phyloP scores from a whole-genome alignment of 352 stramenopile species.

The Discostella stelligera region DNA sequence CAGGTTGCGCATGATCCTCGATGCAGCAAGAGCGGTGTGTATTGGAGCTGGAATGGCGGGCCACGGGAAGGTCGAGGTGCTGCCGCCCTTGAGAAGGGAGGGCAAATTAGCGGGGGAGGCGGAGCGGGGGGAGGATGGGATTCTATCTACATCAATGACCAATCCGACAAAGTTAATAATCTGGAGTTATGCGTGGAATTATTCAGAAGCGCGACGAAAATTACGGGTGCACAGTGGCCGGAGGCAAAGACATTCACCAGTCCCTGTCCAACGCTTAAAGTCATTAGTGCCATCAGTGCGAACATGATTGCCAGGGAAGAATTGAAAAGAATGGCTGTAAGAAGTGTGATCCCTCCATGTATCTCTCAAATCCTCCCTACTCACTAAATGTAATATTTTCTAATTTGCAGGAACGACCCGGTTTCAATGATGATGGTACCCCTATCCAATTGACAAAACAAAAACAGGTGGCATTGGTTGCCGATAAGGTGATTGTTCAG shows the following conservation, averaged over 20 bases:
- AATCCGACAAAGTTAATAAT: constrained; percentile 83
- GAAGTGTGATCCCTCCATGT: constrained; percentile 15
- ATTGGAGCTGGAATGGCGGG: constrained; percentile 84
- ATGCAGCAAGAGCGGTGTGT: constrained; percentile 80
- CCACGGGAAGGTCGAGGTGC: constrained; percentile 80
- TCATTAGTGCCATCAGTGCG: constrained; percentile 77
- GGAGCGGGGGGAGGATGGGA: constrained; percentile 83
- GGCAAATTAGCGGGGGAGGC: constrained; percentile 78
- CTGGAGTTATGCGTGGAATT: constrained; percentile 74
- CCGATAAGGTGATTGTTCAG: constrained; percentile 68
- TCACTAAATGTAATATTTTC: constrained; percentile 10
- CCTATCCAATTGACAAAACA: constrained; percentile 63
- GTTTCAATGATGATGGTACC: constrained; percentile 66
- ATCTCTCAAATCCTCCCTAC: neutral
- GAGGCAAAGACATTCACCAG: constrained; percentile 70
- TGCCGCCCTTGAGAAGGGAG: constrained; percentile 80
- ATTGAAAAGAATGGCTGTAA: constrained; percentile 76
- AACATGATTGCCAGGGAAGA: constrained; percentile 82
- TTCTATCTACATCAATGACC: constrained; percentile 85
- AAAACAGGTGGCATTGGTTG: constrained; percentile 65
- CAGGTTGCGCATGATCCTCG: constrained; percentile 83
- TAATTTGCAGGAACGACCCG: constrained; percentile 55
- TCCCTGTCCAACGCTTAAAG: constrained; percentile 83
- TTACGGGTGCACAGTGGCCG: constrained; percentile 82
- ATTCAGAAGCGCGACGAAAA: constrained; percentile 72